These are phyloP conservation scores for Penicillium ochrochloron DNA, from an alignment of 495 filamentous ascomycete species.

Conservation along the genomic window DNA sequence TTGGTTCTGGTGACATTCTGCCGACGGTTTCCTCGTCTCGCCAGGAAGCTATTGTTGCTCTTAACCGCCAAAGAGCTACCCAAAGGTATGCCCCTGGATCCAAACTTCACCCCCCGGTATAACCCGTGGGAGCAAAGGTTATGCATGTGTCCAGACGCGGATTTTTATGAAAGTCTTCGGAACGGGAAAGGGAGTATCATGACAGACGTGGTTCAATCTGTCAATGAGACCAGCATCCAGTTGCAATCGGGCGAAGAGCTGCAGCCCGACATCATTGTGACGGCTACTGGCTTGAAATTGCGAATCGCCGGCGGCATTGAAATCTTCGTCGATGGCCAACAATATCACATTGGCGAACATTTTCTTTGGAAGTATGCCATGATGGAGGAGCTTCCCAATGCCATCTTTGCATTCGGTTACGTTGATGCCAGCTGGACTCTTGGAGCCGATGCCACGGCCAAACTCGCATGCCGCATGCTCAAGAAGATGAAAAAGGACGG, in stretches of 20 bases:
- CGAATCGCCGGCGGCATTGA: constrained; percentile 33
- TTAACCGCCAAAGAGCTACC: background rate
- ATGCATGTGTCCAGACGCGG: background rate
- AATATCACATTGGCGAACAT: constrained; percentile 30
- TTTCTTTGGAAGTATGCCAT: constrained; percentile 46
- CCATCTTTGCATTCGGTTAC: constrained; percentile 42
- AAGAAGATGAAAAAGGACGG: constrained; percentile 8
- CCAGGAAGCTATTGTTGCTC: background rate
- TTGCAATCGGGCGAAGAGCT: constrained; percentile 55
- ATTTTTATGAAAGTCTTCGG: background rate
- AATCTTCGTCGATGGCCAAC: constrained; percentile 33
- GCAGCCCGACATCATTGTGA: constrained; percentile 66
- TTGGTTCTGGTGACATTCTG: constrained; percentile 30
- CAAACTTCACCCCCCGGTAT: background rate
- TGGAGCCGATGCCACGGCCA: constrained; percentile 40
- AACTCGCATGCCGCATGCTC: constrained; percentile 30
- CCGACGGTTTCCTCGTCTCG: background rate
- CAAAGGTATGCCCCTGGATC: background rate
- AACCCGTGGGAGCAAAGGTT: background rate
- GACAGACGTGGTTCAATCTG: constrained; percentile 34
- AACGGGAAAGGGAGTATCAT: background rate
- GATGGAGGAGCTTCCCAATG: constrained; percentile 49
- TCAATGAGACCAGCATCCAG: constrained; percentile 55
- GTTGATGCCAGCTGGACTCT: constrained; percentile 50
- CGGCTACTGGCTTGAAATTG: constrained; percentile 61